Percentiles rank a stretch among this genome's conserved stretches.
Evolutionary conservation across 2,329 filamentous ascomycete genomes (phyloP).

Genomic region (Parastagonospora avenae): DNA sequence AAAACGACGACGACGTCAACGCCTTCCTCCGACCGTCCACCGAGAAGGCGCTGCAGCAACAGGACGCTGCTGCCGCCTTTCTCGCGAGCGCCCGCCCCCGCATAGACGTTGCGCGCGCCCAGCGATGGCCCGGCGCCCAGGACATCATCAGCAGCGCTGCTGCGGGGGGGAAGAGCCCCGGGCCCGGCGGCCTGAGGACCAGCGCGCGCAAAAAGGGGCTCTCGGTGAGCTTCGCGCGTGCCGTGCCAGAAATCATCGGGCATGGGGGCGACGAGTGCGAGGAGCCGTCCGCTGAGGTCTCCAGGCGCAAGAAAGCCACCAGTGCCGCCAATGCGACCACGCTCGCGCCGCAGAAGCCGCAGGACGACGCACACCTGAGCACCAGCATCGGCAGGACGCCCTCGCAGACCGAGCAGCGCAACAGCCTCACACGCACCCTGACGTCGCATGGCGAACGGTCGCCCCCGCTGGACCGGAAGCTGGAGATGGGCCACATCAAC

Average conservation of each 20-base stretch:
- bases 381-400: constrained; percentile 34
- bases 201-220: constrained; percentile 66
- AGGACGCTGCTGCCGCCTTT: constrained; percentile 36
- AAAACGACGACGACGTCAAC: constrained; percentile 55
- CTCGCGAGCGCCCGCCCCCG: constrained; percentile 42
- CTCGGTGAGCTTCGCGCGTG: constrained; percentile 74
- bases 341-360: constrained; percentile 24
- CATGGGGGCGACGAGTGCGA: constrained; percentile 86
- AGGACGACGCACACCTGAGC: constrained; percentile 38
- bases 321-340: constrained; percentile 22
- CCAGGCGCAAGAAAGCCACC: constrained; percentile 56
- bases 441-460: constrained; percentile 45
- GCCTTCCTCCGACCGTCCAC: constrained; percentile 64
- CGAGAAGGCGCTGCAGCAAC: constrained; percentile 46
- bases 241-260: constrained; percentile 80
- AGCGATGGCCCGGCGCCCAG: constrained; percentile 57
- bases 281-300: constrained; percentile 72
- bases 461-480: constrained; percentile 43
- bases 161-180: constrained; percentile 39
- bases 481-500: constrained; percentile 45
- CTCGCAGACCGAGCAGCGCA: constrained; percentile 32
- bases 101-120: constrained; percentile 57
- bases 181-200: constrained; percentile 44
- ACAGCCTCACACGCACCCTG: constrained; percentile 39
- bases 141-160: constrained; percentile 47